Conservation (phyloP, 768 basidiomycete genomes). For the Mycena indigotica region DNA sequence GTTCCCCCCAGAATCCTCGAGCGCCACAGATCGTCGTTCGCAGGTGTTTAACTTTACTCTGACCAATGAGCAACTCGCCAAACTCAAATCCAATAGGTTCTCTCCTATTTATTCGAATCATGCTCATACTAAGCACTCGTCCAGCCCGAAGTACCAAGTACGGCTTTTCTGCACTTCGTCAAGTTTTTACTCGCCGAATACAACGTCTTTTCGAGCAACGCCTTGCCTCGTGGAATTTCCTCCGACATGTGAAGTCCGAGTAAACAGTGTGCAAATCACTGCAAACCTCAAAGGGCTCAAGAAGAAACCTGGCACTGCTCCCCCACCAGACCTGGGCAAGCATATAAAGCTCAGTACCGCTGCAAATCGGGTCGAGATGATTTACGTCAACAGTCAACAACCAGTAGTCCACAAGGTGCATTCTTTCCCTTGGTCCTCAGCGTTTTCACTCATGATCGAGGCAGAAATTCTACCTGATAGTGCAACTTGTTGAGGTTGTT, state of each 20-base stretch:
- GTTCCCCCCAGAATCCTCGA: constrained; percentile 73
- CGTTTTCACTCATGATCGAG: not conserved
- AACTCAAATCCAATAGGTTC: constrained; percentile 60
- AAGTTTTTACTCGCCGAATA: constrained; percentile 59
- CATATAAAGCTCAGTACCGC: constrained; percentile 42
- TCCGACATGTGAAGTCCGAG: constrained; percentile 86
- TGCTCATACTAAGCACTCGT: constrained; percentile 14
- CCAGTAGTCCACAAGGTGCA: constrained; percentile 72
- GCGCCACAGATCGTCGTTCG: constrained; percentile 74
- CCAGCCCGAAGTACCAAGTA: constrained; percentile 73
- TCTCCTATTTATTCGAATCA: constrained; percentile 6
- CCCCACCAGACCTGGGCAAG: constrained; percentile 73
- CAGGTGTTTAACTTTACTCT: constrained; percentile 66
- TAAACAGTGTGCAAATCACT: constrained; percentile 67
- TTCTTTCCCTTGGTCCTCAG: not conserved
- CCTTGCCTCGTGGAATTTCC: constrained; percentile 89
- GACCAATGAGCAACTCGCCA: constrained; percentile 61
- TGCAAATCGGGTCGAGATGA: constrained; percentile 78
- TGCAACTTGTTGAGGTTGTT: constrained; percentile 82
- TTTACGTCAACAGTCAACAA: constrained; percentile 88
- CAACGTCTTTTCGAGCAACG: constrained; percentile 55
- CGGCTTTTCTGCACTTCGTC: constrained; percentile 90
- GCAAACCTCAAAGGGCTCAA: constrained; percentile 90
- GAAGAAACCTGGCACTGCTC: constrained; percentile 92
- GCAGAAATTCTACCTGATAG: constrained; percentile 85